phyloP scores from a whole-genome alignment of 805 yeast genomes.

The Wickerhamiella siamensis region DNA sequence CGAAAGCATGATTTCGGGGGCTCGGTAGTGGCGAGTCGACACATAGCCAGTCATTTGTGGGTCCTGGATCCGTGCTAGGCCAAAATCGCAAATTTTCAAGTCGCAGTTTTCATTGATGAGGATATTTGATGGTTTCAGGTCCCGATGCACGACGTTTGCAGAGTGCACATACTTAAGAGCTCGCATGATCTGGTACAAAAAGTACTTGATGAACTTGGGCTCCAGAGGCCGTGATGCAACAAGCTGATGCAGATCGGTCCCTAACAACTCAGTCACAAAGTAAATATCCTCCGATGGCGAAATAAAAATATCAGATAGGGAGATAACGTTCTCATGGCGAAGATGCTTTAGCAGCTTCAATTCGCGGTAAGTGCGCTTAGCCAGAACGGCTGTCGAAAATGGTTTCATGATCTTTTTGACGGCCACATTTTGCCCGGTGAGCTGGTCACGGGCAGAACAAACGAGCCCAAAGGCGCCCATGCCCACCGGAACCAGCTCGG shows the following conservation, averaged over 20 bases:
- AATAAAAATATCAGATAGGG: slow-evolving; percentile 83
- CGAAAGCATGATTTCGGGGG: slow-evolving; percentile 96
- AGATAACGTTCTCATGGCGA: slow-evolving; percentile 86
- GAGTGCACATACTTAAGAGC: slow-evolving; percentile 84
- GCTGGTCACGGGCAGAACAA: slow-evolving; percentile 86
- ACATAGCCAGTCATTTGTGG: slow-evolving; percentile 99
- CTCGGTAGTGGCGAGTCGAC: slow-evolving; percentile 87
- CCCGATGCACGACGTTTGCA: slow-evolving; percentile 85
- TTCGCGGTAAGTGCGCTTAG: slow-evolving; percentile 94
- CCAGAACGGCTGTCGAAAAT: slow-evolving; percentile 82
- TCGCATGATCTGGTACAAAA: slow-evolving; percentile 79
- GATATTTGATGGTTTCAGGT: slow-evolving; percentile 67
- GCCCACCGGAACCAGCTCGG: slow-evolving; percentile 92
- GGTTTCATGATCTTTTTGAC: slow-evolving; percentile 97
- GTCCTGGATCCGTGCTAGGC: slow-evolving; percentile 91
- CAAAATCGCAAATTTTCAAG: slow-evolving; percentile 83
- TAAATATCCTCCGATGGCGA: slow-evolving; percentile 90
- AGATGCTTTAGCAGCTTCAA: slow-evolving; percentile 83
- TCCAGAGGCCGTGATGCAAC: slow-evolving; percentile 88
- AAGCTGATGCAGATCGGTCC: slow-evolving; percentile 87
- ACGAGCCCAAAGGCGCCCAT: slow-evolving; percentile 99
- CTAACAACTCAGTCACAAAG: slow-evolving; percentile 92
- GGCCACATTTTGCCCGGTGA: slow-evolving; percentile 87
- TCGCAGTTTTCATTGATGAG: slow-evolving; percentile 83
- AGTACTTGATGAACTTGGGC: slow-evolving; percentile 92